Percentiles rank a stretch among this genome's conserved stretches.
These are phyloP conservation scores for Xylaria arbuscula DNA, from an alignment of 2,329 filamentous ascomycete genomes.

Conservation along the genomic window DNA sequence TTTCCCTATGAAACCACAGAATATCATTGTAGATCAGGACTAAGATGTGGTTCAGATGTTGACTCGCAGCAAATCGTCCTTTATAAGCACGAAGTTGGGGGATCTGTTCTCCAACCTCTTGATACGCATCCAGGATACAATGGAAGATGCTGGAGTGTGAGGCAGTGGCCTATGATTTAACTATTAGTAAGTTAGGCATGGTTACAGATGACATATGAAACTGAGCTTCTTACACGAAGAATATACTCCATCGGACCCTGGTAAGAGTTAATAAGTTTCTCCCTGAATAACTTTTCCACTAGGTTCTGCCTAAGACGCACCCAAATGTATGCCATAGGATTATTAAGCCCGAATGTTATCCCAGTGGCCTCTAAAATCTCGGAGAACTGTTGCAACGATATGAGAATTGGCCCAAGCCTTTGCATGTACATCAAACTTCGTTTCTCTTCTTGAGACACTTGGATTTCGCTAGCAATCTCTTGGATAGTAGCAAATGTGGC, in stretches of 20 bases:
- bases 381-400: conserved; percentile 53
- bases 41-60: conserved; percentile 49
- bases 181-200: not conserved
- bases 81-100: conserved; percentile 52
- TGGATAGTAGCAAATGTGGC: conserved; percentile 34
- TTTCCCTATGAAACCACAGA: conserved; percentile 53
- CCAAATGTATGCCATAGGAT: conserved; percentile 51
- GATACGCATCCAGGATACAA: conserved; percentile 52
- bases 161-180: conserved; percentile 8
- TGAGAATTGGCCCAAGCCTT: conserved; percentile 47
- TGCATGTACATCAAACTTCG: conserved; percentile 46
- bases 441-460: conserved; percentile 45
- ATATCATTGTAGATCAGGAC: conserved; percentile 53
- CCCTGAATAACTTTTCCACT: not conserved
- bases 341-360: conserved; percentile 44
- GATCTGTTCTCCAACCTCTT: conserved; percentile 53
- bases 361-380: conserved; percentile 52
- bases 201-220: not conserved
- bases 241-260: conserved; percentile 54
- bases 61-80: conserved; percentile 46
- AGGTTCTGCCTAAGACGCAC: conserved; percentile 22
- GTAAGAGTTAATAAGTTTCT: conserved; percentile 7
- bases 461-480: conserved; percentile 45
- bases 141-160: conserved; percentile 51
- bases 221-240: conserved; percentile 43